These are phyloP conservation scores for Talaromyces proteolyticus DNA, from an alignment of 495 filamentous ascomycete genomes.

Conservation along the genomic window DNA sequence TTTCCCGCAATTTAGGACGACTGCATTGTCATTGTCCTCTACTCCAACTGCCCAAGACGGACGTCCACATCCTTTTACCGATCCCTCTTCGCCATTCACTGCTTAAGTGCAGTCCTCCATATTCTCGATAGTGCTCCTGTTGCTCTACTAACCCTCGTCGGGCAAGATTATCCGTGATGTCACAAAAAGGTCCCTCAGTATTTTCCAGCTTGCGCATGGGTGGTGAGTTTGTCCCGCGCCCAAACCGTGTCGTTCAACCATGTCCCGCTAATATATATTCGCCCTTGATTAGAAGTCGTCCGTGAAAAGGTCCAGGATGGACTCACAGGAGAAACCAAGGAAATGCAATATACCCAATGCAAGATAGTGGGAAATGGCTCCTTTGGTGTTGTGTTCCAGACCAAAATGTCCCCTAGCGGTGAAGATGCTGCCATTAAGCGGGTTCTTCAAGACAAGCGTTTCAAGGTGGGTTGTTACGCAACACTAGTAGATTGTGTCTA, in stretches of 20 bases:
- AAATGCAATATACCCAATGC: constrained; percentile 97
- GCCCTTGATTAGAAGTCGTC: constrained; percentile 69
- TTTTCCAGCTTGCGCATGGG: constrained; percentile 78
- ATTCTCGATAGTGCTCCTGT: constrained; percentile 25
- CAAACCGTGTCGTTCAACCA: not conserved
- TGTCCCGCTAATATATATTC: not conserved
- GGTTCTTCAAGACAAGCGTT: constrained; percentile 96
- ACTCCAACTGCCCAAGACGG: constrained; percentile 45
- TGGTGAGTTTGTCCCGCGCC: constrained; percentile 57
- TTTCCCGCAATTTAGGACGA: constrained; percentile 4
- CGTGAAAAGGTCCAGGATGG: constrained; percentile 99
- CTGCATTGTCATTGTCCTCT: constrained; percentile 16
- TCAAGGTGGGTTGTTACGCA: constrained; percentile 80
- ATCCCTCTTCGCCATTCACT: constrained; percentile 26
- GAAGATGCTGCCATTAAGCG: constrained; percentile 99
- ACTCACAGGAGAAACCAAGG: constrained; percentile 88
- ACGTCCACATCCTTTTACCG: constrained; percentile 29
- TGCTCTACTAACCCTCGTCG: constrained; percentile 10
- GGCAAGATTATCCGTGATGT: constrained; percentile 46
- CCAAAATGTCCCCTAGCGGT: constrained; percentile 91
- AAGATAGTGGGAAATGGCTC: constrained; percentile 99
- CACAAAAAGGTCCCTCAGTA: constrained; percentile 67
- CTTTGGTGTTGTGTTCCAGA: constrained; percentile 98
- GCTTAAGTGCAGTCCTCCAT: constrained; percentile 42
- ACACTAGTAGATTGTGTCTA: not conserved